Evolutionary conservation across 73 alveolate species (phyloP).

Genomic region (Symbiodinium pilosum): DNA sequence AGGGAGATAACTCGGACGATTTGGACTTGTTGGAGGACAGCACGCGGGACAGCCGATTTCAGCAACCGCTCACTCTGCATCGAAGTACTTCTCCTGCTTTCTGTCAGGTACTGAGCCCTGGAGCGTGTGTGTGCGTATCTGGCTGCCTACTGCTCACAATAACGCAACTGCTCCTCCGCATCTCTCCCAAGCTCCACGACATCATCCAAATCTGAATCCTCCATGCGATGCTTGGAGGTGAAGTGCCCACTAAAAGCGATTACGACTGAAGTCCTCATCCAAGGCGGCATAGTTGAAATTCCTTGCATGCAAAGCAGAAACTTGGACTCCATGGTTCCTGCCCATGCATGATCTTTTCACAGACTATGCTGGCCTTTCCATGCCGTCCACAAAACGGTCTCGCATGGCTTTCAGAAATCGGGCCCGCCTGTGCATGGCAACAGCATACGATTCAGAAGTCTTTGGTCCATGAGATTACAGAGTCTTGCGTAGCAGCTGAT

Average conservation of each 20-base stretch:
- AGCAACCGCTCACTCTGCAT: slow-evolving; percentile 88
- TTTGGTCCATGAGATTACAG: too few species aligned
- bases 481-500: too few species aligned
- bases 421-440: slow-evolving; percentile 60
- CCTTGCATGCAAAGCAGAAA: slow-evolving; percentile 7
- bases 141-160: neutral
- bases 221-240: too few species aligned
- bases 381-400: slow-evolving; percentile 70
- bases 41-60: too few species aligned
- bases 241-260: neutral
- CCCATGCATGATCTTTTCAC: neutral
- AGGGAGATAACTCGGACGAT: too few species aligned
- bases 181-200: slow-evolving; percentile 85
- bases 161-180: slow-evolving; percentile 30
- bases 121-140: neutral
- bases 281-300: slow-evolving; percentile 67
- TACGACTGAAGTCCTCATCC: slow-evolving; percentile 26
- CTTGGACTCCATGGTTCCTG: neutral
- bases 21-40: too few species aligned
- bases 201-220: slow-evolving; percentile 76
- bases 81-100: slow-evolving; percentile 65
- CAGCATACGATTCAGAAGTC: too few species aligned
- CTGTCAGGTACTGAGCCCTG: neutral
- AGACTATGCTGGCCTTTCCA: slow-evolving; percentile 4
- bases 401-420: slow-evolving; percentile 82